phyloP scores from a whole-genome alignment of 352 stramenopile species.

The Phytophthora rubi region DNA sequence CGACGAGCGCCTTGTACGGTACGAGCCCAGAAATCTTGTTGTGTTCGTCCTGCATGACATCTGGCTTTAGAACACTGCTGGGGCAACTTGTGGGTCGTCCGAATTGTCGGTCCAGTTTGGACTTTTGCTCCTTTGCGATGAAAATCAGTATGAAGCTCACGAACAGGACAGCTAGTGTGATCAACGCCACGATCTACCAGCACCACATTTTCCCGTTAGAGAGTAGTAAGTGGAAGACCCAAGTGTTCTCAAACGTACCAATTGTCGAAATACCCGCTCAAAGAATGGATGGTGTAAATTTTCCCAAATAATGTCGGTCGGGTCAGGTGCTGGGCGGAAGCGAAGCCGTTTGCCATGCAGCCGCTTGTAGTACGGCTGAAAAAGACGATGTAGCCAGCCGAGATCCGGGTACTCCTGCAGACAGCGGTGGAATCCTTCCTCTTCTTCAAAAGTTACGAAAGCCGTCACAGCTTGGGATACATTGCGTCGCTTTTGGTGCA shows the following conservation, averaged over 20 bases:
- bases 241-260: constrained; percentile 38
- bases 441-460: constrained; percentile 88
- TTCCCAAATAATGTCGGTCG: constrained; percentile 88
- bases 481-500: constrained; percentile 40
- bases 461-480: constrained; percentile 69
- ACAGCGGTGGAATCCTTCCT: constrained; percentile 81
- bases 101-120: constrained; percentile 72
- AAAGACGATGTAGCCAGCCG: constrained; percentile 73
- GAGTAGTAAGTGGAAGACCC: neutral
- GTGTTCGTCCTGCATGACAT: constrained; percentile 77
- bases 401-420: constrained; percentile 80
- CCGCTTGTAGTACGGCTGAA: constrained; percentile 68
- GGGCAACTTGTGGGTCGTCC: constrained; percentile 70
- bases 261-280: constrained; percentile 66
- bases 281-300: constrained; percentile 76
- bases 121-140: constrained; percentile 77
- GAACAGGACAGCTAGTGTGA: constrained; percentile 73
- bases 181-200: constrained; percentile 61
- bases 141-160: constrained; percentile 83
- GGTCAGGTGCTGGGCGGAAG: constrained; percentile 74
- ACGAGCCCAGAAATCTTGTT: constrained; percentile 55
- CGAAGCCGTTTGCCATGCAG: constrained; percentile 75
- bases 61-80: constrained; percentile 52
- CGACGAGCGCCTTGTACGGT: constrained; percentile 78
- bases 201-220: constrained; percentile 1